Percentiles rank a stretch among this genome's conserved stretches.
Conservation (phyloP, 2,329 filamentous ascomycete genomes). For the Bipolaris cookei region DNA sequence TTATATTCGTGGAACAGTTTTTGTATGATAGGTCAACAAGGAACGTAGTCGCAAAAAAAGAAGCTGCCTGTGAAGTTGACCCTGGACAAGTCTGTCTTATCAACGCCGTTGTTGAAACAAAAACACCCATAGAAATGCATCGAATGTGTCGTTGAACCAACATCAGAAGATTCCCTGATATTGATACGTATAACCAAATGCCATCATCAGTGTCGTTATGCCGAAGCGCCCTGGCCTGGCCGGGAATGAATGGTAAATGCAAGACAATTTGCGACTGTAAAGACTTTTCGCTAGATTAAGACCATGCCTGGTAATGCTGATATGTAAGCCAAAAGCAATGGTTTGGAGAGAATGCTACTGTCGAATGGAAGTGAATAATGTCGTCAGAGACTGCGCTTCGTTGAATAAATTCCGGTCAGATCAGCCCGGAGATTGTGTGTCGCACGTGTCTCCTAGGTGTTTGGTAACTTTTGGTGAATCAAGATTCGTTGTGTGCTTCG, state of each 20-base stretch:
- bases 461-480: constrained; percentile 14
- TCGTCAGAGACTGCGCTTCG: constrained; percentile 4
- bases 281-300: constrained; percentile 21
- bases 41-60: constrained; percentile 7
- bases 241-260: constrained; percentile 10
- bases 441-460: constrained; percentile 3
- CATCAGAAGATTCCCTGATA: constrained; percentile 4
- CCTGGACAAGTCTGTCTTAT: constrained; percentile 10
- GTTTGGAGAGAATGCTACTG: constrained; percentile 6
- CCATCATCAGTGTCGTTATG: constrained; percentile 26
- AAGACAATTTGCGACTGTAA: constrained; percentile 14
- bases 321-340: constrained; percentile 3
- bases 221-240: constrained; percentile 10
- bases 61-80: constrained; percentile 4
- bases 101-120: constrained; percentile 15
- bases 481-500: constrained; percentile 50
- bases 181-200: constrained; percentile 11
- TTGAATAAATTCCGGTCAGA: constrained; percentile 6
- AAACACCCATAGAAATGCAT: constrained; percentile 25
- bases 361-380: constrained; percentile 1
- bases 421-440: constrained; percentile 1
- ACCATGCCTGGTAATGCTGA: constrained; percentile 5
- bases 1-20: constrained; percentile 7
- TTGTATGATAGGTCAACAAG: constrained; percentile 13
- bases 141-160: constrained; percentile 10